Conservation (phyloP, 2,329 filamentous ascomycete species). For the Diplodia scrobiculata region DNA sequence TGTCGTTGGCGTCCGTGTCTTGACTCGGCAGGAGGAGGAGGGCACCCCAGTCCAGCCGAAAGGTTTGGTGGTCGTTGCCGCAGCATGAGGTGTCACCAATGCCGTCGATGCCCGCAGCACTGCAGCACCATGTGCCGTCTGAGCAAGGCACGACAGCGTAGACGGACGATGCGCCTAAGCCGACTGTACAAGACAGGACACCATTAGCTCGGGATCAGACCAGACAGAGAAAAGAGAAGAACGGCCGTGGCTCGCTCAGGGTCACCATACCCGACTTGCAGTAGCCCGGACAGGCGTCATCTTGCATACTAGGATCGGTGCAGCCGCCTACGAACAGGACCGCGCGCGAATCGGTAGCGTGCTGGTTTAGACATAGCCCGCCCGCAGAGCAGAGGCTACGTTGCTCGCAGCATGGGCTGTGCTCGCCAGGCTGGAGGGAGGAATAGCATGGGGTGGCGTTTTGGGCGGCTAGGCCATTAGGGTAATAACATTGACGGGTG, state of each 20-base stretch:
- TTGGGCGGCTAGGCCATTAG: constrained; percentile 19
- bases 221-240: not conserved
- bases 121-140: constrained; percentile 22
- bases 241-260: not conserved
- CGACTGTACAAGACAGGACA: not conserved
- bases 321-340: constrained; percentile 13
- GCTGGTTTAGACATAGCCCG: constrained; percentile 5
- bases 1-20: not conserved
- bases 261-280: constrained; percentile 25
- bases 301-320: constrained; percentile 10
- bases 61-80: constrained; percentile 3
- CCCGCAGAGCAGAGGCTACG: not conserved
- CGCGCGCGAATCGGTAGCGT: constrained; percentile 13
- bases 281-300: constrained; percentile 11
- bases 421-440: not conserved
- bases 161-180: not conserved
- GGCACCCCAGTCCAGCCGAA: constrained; percentile 13
- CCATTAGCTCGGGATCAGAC: not conserved
- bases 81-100: constrained; percentile 19
- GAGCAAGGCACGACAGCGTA: constrained; percentile 15
- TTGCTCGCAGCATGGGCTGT: constrained; percentile 20
- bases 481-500: constrained; percentile 19
- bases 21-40: constrained; percentile 1
- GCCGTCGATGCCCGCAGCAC: constrained; percentile 1
- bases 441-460: not conserved